Conservation (phyloP, 306 rosid genomes). For the Medicago lupulina region DNA sequence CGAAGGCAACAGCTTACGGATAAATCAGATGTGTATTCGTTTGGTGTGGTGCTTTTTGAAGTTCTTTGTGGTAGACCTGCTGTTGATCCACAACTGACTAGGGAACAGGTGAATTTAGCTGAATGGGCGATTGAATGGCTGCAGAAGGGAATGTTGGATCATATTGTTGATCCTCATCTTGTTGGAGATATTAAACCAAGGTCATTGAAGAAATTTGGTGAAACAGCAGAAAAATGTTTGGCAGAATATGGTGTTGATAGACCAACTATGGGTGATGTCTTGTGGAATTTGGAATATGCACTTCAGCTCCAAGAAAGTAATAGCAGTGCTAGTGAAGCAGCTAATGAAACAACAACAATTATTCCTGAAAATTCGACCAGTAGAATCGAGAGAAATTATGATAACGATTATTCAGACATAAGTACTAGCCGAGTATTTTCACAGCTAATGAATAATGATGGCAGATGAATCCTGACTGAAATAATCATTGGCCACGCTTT, state of each 20-base stretch:
- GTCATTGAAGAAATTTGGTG: constrained; percentile 85
- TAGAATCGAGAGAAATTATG: constrained; percentile 51
- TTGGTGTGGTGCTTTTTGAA: constrained; percentile 94
- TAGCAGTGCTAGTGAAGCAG: constrained; percentile 32
- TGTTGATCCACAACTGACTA: constrained; percentile 80
- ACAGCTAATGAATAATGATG: constrained; percentile 85
- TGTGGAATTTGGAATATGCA: constrained; percentile 93
- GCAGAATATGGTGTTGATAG: constrained; percentile 94
- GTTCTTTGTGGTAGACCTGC: constrained; percentile 96
- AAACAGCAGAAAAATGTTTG: constrained; percentile 95
- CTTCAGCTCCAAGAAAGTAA: constrained; percentile 88
- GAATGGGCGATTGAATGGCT: constrained; percentile 97
- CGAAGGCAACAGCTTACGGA: constrained; percentile 96
- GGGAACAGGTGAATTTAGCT: constrained; percentile 90
- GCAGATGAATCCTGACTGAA: constrained; percentile 56
- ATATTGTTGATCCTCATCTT: constrained; percentile 72
- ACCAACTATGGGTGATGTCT: constrained; percentile 97
- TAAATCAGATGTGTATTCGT: constrained; percentile 95
- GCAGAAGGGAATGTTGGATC: constrained; percentile 75
- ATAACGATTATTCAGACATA: constrained; percentile 53
- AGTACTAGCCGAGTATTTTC: constrained; percentile 84
- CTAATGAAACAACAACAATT: constrained; percentile 34
- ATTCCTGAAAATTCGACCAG: constrained; percentile 45
- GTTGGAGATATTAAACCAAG: constrained; percentile 66
- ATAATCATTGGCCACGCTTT: not conserved